Percentiles rank a stretch among this genome's conserved stretches.
These are phyloP conservation scores for Colletotrichum zoysiae DNA, from an alignment of 2,329 filamentous ascomycete genomes.

Conservation along the genomic window DNA sequence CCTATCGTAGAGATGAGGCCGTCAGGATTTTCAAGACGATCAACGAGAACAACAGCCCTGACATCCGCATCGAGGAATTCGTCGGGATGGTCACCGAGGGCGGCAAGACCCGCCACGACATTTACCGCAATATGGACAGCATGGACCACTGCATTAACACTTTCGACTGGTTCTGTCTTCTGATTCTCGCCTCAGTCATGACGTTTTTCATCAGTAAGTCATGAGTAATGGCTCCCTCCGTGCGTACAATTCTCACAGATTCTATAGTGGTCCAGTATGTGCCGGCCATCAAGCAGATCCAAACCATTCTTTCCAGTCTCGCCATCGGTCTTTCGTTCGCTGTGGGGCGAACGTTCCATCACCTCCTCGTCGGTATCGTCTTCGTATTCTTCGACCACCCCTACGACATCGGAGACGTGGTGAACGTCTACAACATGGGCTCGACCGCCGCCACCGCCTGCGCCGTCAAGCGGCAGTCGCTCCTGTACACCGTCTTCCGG, in stretches of 20 bases:
- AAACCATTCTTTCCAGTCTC: conserved; percentile 45
- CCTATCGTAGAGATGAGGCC: conserved; percentile 45
- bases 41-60: conserved; percentile 44
- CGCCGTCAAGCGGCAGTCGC: conserved; percentile 49
- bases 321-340: conserved; percentile 73
- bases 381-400: conserved; percentile 83
- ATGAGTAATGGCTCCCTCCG: too few relatives aligned
- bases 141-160: conserved; percentile 50
- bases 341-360: conserved; percentile 78
- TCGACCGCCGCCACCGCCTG: conserved; percentile 40
- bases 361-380: conserved; percentile 76
- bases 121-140: conserved; percentile 47
- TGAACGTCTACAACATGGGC: conserved; percentile 67
- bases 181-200: conserved; percentile 45
- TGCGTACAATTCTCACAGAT: background rate
- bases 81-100: conserved; percentile 46
- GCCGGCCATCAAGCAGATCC: conserved; percentile 48
- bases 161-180: conserved; percentile 48
- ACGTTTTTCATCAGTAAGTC: conserved; percentile 45
- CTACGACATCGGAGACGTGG: conserved; percentile 79
- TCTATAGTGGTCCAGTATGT: conserved; percentile 43
- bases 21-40: conserved; percentile 42
- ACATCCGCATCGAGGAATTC: conserved; percentile 49
- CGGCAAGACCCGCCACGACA: conserved; percentile 45
- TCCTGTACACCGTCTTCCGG: conserved; percentile 52